These are phyloP conservation scores for Xylaria intraflava DNA, from an alignment of 495 filamentous ascomycete genomes.

Conservation along the genomic window DNA sequence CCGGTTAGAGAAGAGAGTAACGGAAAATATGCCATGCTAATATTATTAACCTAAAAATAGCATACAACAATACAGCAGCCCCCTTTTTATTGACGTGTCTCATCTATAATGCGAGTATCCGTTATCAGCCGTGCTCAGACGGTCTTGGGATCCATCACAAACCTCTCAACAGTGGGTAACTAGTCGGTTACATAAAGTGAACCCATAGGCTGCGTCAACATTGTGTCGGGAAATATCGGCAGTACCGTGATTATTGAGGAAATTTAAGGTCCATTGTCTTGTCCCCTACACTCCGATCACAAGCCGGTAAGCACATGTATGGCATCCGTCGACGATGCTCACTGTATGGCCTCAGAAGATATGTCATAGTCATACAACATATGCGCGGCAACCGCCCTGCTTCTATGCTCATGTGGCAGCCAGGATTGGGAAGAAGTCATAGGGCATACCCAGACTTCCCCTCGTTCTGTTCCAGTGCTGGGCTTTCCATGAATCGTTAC, in stretches of 20 bases:
- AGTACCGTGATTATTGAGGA: not conserved
- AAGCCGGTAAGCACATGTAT: too few relatives aligned
- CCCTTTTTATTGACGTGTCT: too few relatives aligned
- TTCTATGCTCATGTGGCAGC: not conserved
- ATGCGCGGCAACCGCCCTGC: not conserved
- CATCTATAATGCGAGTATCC: too few relatives aligned
- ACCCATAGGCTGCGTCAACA: not conserved
- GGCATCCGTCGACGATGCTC: too few relatives aligned
- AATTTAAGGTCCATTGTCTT: not conserved
- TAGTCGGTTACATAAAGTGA: not conserved
- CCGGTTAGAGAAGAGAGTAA: too few relatives aligned
- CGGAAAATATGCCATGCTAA: too few relatives aligned
- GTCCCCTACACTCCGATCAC: too few relatives aligned
- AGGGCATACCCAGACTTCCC: not conserved
- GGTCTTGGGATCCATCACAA: not conserved
- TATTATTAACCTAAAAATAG: too few relatives aligned
- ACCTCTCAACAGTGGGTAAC: too few relatives aligned
- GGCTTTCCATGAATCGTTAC: not conserved
- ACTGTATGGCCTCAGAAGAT: too few relatives aligned
- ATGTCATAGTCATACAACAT: constrained; percentile 4
- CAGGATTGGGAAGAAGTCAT: not conserved
- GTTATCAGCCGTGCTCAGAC: too few relatives aligned
- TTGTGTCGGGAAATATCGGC: not conserved
- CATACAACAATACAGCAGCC: too few relatives aligned
- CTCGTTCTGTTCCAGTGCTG: not conserved